Base-by-base conservation (phyloP, 768 basidiomycete species). In the Lactarius evosmus region DNA sequence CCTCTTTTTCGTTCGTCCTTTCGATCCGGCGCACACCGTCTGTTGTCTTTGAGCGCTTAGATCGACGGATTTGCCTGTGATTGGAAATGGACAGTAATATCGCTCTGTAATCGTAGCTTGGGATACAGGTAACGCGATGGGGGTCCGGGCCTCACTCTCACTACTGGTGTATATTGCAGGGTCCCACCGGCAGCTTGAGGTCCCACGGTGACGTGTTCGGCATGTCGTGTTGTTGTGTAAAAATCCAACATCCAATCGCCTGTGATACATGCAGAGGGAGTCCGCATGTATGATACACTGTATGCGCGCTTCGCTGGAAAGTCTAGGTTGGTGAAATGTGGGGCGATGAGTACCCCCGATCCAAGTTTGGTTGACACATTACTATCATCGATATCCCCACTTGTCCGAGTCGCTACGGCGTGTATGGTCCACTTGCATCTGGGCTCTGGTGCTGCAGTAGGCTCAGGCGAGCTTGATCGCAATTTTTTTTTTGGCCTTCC, bases 321-420 rank as follows among this genome's bases (percentile, higher is more conserved):
- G 46, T 49, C 46, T 49, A 49, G 46, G 44, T 46, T 12, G n/a
- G 44, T 46, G 44, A 49, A 49, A n/a, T n/a, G 46, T 46, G 22
- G 9, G 22, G 44, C 25, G n/a, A 49, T 49, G 46, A 25, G 46
- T 16, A 49, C 46, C 46, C 46, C 11, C 12, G 46, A 49, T 49
- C 25, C 14, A 49, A 49, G 22, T 25, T 27, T 38, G 38, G 6
- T 25, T 46, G 44, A 25, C 22, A 25, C 9, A 25, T 22, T 46
- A 4, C 12, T 12, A 46, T 22, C 9, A 11, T 0, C 7, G 11
- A 44, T 44, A 14, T 16, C 41, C 41, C 22, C 41, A 44, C 41
- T 44, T 44, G n/a, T 49, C 46, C 46, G 22, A 49, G 12, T 27
- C 25, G 46, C 22, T 25, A 40, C 12, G 2, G 36, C 14, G 12